Base-by-base conservation (phyloP, 2,329 filamentous ascomycete species). In the Penicillium sp. region DNA sequence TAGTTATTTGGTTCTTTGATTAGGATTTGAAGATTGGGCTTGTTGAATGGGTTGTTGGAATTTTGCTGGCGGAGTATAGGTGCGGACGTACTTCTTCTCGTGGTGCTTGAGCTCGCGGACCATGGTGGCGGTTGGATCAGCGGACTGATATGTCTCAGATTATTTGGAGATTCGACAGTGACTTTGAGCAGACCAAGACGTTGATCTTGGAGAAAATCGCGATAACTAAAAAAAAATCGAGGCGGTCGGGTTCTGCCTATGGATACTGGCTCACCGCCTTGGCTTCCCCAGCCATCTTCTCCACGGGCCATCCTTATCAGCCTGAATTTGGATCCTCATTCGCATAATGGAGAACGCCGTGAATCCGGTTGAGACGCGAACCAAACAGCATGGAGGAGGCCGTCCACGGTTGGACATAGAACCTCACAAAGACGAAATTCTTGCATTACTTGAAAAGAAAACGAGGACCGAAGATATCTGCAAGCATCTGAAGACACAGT, bases 31-130 rank as follows among this genome's bases (percentile, higher is more conserved):
- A 43, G 39, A 38, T 48, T 42, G 19, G 12, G 16, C 16, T 8
- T 41, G 4, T 36, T 30, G 34, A 19, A n/a, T 39, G 12, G 22
- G 37, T 13, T 11, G 34, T 19, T 3, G 18, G 33, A 35, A 40
- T 48, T 48, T 42, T n/a, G n/a, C n/a, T n/a, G n/a, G 39, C 16
- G 37, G 29, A 28, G 46, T 19, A 9, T 14, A 7, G 31, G n/a
- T 27, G 28, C 22, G 16, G 40, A 63, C 64, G 43, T 57, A 76
- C 80, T 93, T 95, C 70, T 93, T 84, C 83, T 99, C 93, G 75
- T 96, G 92, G 74, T 95, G 83, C 75, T 96, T 97, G 68, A 99
- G 83, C 77, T 95, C 90, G 63, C 93, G 87, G 61, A 95, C 89
- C 93, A 97, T 97, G 49, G 60, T 75, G 62, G 43, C 43, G 33